A percentile compares a stretch with the other conserved stretches of the same genome.
Evolutionary conservation across 2,329 filamentous ascomycete genomes (phyloP).

Genomic region (Colletotrichum sidae): DNA sequence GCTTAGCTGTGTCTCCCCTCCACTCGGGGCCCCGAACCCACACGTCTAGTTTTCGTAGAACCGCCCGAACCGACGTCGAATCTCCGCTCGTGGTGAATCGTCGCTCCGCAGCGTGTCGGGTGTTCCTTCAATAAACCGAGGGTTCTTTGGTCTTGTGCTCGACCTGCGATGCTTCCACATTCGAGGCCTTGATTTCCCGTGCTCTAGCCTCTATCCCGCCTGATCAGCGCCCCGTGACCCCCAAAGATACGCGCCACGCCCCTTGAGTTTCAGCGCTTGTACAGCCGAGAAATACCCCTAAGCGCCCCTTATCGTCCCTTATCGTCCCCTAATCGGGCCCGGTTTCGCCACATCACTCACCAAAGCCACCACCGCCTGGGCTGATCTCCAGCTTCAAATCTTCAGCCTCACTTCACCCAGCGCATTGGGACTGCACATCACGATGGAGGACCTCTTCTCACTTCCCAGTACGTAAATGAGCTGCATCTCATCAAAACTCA

Average conservation of each 20-base stretch:
- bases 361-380: neutral
- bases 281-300: neutral
- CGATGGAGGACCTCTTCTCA: slow-evolving; percentile 38
- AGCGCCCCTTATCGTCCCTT: slow-evolving; percentile 5
- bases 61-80: slow-evolving; percentile 14
- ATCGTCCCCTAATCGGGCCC: neutral
- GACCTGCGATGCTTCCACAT: slow-evolving; percentile 7
- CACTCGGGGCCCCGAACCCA: slow-evolving; percentile 5
- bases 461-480: slow-evolving; percentile 30
- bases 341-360: slow-evolving; percentile 10
- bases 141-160: neutral
- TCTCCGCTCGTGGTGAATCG: neutral
- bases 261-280: neutral
- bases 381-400: too few species aligned
- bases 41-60: neutral
- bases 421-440: slow-evolving; percentile 3
- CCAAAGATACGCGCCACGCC: too few species aligned
- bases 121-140: neutral
- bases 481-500: too few species aligned
- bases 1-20: neutral
- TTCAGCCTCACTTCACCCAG: slow-evolving; percentile 17
- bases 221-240: neutral
- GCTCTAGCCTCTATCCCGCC: neutral
- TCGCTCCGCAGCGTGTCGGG: neutral
- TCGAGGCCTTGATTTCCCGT: neutral